phyloP scores from a whole-genome alignment of 164 flowering plant genomes.

The Magnolia sinica region DNA sequence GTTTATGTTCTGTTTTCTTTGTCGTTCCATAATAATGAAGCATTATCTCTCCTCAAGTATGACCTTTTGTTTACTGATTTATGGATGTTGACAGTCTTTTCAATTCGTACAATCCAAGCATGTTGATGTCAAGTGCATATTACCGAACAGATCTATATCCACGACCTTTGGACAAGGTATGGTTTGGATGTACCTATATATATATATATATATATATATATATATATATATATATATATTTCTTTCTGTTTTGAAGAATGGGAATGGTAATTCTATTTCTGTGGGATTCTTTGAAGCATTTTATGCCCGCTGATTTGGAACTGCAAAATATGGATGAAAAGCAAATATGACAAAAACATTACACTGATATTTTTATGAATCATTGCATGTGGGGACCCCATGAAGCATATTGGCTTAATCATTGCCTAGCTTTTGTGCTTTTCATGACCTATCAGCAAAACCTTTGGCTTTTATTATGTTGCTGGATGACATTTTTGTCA shows the following conservation, averaged over 20 bases:
- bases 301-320: neutral
- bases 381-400: too few relatives aligned
- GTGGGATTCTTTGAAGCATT: neutral
- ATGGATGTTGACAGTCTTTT: conserved; percentile 66
- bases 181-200: neutral
- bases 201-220: too few relatives aligned
- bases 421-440: too few relatives aligned
- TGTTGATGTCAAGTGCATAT: conserved; percentile 89
- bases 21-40: neutral
- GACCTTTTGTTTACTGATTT: neutral
- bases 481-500: too few relatives aligned
- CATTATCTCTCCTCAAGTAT: neutral
- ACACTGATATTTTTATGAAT: too few relatives aligned
- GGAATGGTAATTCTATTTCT: neutral
- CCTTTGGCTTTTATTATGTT: too few relatives aligned
- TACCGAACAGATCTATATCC: conserved; percentile 76
- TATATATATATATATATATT: too few relatives aligned
- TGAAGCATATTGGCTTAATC: too few relatives aligned
- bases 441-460: too few relatives aligned
- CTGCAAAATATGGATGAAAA: neutral
- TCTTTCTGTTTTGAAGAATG: neutral
- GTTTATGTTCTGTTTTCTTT: neutral
- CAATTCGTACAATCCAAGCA: conserved; percentile 61
- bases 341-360: neutral
- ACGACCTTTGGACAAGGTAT: conserved; percentile 60